Evolutionary conservation across 2,329 filamentous ascomycete genomes (phyloP).

Genomic region (Ampelomyces quisqualis): DNA sequence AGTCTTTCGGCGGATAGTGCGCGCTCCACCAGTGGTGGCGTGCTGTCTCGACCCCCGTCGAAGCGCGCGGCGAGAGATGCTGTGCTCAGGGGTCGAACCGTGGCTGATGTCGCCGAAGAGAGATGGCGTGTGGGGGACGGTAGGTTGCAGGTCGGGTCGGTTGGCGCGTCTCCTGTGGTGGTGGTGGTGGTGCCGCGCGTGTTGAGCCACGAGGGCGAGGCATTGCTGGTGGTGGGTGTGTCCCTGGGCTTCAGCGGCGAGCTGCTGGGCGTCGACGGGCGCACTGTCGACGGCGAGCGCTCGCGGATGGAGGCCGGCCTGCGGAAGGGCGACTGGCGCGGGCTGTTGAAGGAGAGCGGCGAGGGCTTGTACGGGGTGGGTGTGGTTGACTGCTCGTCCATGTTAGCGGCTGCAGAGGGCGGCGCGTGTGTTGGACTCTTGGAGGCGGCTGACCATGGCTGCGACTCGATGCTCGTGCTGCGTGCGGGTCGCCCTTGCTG

Average conservation of each 20-base stretch:
- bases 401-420: conserved; percentile 3
- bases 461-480: neutral
- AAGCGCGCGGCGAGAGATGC: conserved; percentile 43
- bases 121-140: conserved; percentile 27
- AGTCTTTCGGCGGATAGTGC: conserved; percentile 10
- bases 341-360: conserved; percentile 48
- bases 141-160: conserved; percentile 32
- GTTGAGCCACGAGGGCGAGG: conserved; percentile 40
- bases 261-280: conserved; percentile 43
- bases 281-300: conserved; percentile 44
- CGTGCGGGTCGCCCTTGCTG: neutral
- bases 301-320: conserved; percentile 45
- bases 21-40: conserved; percentile 19
- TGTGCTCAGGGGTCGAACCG: conserved; percentile 29
- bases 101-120: conserved; percentile 20
- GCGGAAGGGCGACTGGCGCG: conserved; percentile 49
- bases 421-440: conserved; percentile 5
- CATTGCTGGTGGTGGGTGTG: conserved; percentile 37
- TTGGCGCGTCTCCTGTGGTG: conserved; percentile 32
- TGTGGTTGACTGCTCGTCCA: conserved; percentile 34
- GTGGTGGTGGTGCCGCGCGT: conserved; percentile 32
- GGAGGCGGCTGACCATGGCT: conserved; percentile 5
- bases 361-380: conserved; percentile 45
- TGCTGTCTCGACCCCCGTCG: conserved; percentile 38
- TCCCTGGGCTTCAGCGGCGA: conserved; percentile 45